Evolutionary conservation across 371 early-diverging fungal species (phyloP).

Genomic region (Rhizopus arrhizus): DNA sequence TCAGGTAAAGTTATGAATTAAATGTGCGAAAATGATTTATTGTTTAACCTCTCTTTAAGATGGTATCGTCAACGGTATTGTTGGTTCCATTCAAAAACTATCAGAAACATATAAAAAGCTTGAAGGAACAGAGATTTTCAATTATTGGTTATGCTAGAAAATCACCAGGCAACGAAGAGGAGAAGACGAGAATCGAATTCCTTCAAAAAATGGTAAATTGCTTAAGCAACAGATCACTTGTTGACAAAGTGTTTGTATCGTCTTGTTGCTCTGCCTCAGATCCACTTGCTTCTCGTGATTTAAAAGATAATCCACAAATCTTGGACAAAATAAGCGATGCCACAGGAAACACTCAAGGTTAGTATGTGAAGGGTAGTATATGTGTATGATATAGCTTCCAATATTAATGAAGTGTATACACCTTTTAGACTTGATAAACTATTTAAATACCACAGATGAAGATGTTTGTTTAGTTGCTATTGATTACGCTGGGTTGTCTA

Average conservation of each 20-base stretch:
- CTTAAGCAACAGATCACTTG: slow-evolving; percentile 21
- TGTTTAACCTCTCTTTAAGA: slow-evolving; percentile 8
- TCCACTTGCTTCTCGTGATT: slow-evolving; percentile 17
- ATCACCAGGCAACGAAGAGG: slow-evolving; percentile 25
- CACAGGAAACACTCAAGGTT: neutral
- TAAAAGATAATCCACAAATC: neutral
- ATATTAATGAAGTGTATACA: neutral
- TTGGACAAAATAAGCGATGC: neutral
- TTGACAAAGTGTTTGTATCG: slow-evolving; percentile 23
- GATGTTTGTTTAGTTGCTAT: slow-evolving; percentile 17
- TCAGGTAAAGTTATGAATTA: slow-evolving; percentile 4
- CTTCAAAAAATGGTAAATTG: slow-evolving; percentile 18
- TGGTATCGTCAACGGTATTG: neutral
- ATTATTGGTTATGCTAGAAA: slow-evolving; percentile 25
- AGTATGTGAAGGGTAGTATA: neutral
- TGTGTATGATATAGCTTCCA: neutral
- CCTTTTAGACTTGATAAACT: neutral
- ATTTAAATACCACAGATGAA: slow-evolving; percentile 1
- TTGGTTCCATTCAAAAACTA: neutral
- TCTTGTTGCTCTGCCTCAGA: slow-evolving; percentile 22
- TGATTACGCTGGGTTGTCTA: slow-evolving; percentile 23
- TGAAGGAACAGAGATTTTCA: neutral
- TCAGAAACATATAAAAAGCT: neutral
- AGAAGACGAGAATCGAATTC: slow-evolving; percentile 17
- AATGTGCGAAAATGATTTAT: slow-evolving; percentile 5